Evolutionary conservation across 345 rosid genomes (phyloP).

Genomic region (Lagerstroemia speciosa): DNA sequence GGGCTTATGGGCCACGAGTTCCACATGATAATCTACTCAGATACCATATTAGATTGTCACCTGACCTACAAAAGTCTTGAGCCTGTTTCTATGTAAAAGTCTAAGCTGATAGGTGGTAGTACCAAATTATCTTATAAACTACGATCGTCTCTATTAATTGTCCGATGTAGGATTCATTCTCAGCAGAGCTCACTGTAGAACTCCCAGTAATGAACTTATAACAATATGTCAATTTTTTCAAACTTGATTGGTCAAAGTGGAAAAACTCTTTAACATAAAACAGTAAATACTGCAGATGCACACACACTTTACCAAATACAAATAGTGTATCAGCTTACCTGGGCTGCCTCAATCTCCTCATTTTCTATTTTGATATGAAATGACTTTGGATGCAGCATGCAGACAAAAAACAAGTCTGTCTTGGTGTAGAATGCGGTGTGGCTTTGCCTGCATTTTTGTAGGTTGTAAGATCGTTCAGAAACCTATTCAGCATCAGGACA

Average conservation of each 20-base stretch:
- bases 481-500: not conserved
- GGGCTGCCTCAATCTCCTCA: constrained; percentile 27
- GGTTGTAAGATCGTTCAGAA: not conserved
- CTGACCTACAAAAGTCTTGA: too few species aligned
- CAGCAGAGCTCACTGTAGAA: too few species aligned
- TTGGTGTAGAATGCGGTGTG: constrained; percentile 27
- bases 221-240: not conserved
- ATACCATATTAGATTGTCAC: too few species aligned
- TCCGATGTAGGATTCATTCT: too few species aligned
- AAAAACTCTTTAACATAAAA: not conserved
- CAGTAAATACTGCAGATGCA: not conserved
- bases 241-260: not conserved
- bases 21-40: too few species aligned
- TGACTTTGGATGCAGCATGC: constrained; percentile 27
- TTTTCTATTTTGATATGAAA: constrained; percentile 21
- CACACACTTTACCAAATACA: not conserved
- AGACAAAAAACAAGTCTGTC: constrained; percentile 31
- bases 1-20: too few species aligned
- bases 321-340: constrained; percentile 13
- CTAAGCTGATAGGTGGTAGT: too few species aligned
- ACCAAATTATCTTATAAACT: too few species aligned
- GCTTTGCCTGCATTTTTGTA: constrained; percentile 21
- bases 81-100: too few species aligned
- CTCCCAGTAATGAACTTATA: too few species aligned
- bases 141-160: too few species aligned